Evolutionary conservation across 805 yeast species (phyloP).

Genomic region (Clavispora phyllophila): DNA sequence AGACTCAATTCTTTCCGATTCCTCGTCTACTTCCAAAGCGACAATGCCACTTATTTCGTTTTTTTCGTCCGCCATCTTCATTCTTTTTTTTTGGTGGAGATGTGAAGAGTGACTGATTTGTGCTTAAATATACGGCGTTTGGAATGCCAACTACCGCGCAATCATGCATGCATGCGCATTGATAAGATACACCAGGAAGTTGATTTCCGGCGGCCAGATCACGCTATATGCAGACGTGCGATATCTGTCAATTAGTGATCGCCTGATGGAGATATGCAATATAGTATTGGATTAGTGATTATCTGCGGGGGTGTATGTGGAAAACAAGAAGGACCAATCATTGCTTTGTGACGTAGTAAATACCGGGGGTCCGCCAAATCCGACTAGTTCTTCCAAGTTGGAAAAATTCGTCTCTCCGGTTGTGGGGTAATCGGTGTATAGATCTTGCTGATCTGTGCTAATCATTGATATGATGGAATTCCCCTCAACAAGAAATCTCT

Average conservation of each 20-base stretch:
- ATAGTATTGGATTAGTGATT: background rate
- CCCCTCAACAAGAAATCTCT: background rate
- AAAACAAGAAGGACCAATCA: constrained; percentile 9
- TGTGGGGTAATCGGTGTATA: background rate
- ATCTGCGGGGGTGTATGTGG: background rate
- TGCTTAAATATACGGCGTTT: too few species aligned
- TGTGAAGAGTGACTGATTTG: background rate
- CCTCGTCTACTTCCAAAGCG: background rate
- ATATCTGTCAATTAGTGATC: too few species aligned
- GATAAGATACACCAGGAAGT: background rate
- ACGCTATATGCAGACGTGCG: background rate
- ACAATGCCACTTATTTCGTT: background rate
- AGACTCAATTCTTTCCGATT: background rate
- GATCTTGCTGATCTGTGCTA: background rate
- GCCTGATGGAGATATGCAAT: too few species aligned
- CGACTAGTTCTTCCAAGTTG: constrained; percentile 1
- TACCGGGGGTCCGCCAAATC: constrained; percentile 8
- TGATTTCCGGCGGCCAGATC: too few species aligned
- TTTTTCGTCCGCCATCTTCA: background rate
- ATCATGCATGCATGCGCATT: too few species aligned
- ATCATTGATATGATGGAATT: background rate
- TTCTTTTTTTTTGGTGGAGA: too few species aligned
- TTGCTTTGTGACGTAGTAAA: constrained; percentile 4
- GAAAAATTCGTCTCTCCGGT: background rate
- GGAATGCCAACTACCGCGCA: too few species aligned